These are phyloP conservation scores for Aspergillus pseudonomiae DNA, from an alignment of 2,329 filamentous ascomycete genomes.

Conservation along the genomic window DNA sequence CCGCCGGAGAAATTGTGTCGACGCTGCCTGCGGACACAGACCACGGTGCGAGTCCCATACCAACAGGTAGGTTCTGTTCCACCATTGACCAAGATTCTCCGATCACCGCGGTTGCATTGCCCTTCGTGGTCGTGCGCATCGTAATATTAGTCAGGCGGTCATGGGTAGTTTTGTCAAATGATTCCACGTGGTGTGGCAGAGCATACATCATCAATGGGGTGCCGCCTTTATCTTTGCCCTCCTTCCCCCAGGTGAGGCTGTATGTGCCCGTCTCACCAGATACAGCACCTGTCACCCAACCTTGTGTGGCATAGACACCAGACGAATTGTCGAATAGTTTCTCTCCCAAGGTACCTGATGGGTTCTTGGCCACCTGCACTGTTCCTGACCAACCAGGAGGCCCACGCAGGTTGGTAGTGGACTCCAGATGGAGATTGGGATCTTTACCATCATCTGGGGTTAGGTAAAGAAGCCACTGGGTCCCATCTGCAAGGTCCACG, in stretches of 20 bases:
- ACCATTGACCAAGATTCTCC: slow-evolving; percentile 77
- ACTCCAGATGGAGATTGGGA: slow-evolving; percentile 69
- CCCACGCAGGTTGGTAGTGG: slow-evolving; percentile 67
- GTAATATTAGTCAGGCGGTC: slow-evolving; percentile 57
- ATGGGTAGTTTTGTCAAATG: slow-evolving; percentile 65
- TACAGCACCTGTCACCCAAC: slow-evolving; percentile 64
- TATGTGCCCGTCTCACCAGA: slow-evolving; percentile 68
- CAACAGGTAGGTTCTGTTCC: slow-evolving; percentile 71
- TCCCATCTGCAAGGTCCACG: slow-evolving; percentile 70
- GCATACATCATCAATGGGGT: slow-evolving; percentile 77
- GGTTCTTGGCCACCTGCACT: slow-evolving; percentile 82
- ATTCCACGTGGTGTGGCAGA: slow-evolving; percentile 80
- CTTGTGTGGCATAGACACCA: slow-evolving; percentile 72
- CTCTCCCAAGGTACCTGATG: slow-evolving; percentile 61
- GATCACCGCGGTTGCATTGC: slow-evolving; percentile 71
- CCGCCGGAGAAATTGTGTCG: slow-evolving; percentile 47
- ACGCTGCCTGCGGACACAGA: slow-evolving; percentile 52
- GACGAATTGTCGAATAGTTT: slow-evolving; percentile 72
- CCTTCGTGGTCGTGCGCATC: slow-evolving; percentile 84
- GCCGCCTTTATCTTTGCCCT: slow-evolving; percentile 61
- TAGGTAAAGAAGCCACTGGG: slow-evolving; percentile 80
- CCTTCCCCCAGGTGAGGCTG: slow-evolving; percentile 71
- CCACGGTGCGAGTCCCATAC: slow-evolving; percentile 82
- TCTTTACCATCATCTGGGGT: slow-evolving; percentile 61
- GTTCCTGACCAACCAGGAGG: slow-evolving; percentile 71